Evolutionary conservation across 345 rosid species (phyloP).

Genomic region (Cardamine resedifolia): DNA sequence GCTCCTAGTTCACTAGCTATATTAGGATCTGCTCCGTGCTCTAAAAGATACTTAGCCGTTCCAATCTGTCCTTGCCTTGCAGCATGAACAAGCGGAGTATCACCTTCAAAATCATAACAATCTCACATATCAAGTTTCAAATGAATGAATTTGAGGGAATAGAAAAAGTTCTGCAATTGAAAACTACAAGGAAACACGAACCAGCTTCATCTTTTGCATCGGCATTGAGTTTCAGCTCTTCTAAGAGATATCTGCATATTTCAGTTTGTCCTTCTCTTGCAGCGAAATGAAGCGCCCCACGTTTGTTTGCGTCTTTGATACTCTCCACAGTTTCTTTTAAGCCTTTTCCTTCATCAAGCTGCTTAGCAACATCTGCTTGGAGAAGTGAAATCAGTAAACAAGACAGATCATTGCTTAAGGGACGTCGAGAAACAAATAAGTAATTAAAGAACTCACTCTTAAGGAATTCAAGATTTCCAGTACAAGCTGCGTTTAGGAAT

Average conservation of each 20-base stretch:
- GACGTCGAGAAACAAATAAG: not conserved
- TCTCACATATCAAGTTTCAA: conserved; percentile 12
- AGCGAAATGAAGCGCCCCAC: conserved; percentile 94
- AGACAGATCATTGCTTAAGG: not conserved
- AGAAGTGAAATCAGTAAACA: conserved; percentile 19
- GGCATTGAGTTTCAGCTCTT: conserved; percentile 70
- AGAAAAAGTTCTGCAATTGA: not conserved
- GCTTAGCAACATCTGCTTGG: conserved; percentile 55
- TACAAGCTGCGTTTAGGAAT: conserved; percentile 64
- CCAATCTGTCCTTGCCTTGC: conserved; percentile 82
- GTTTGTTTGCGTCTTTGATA: conserved; percentile 85
- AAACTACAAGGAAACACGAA: conserved; percentile 20
- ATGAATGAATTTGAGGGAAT: not conserved
- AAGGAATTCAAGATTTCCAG: conserved; percentile 81
- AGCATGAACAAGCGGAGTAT: conserved; percentile 92
- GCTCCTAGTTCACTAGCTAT: conserved; percentile 83
- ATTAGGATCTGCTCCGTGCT: conserved; percentile 69
- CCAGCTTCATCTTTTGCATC: conserved; percentile 84
- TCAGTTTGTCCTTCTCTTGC: conserved; percentile 88
- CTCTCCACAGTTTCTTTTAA: conserved; percentile 61
- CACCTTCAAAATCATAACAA: conserved; percentile 54
- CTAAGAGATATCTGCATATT: conserved; percentile 76
- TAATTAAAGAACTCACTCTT: conserved; percentile 54
- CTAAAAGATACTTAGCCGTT: conserved; percentile 74
- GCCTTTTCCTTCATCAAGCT: conserved; percentile 85